A percentile compares a stretch with the other conserved stretches of the same genome.
Evolutionary conservation across 164 flowering plant genomes (phyloP).

Genomic region (Berberis thunbergii): DNA sequence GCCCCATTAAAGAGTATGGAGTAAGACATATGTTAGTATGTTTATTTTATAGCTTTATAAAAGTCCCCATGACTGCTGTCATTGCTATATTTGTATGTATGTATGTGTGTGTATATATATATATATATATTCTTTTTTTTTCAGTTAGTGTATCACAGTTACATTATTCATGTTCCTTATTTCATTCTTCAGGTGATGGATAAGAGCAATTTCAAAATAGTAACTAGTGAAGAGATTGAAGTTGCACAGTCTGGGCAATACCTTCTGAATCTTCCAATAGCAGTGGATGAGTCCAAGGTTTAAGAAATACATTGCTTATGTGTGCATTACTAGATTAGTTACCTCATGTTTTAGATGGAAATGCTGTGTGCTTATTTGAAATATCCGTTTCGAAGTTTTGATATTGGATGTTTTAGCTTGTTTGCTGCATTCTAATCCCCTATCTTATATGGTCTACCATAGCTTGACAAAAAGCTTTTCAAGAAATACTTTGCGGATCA

Average conservation of each 20-base stretch:
- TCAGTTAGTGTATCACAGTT: too few species aligned
- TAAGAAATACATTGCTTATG: neutral
- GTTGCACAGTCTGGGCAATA: conserved; percentile 87
- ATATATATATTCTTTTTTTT: too few species aligned
- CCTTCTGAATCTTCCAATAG: conserved; percentile 21
- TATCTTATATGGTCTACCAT: conserved; percentile 15
- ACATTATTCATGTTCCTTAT: neutral
- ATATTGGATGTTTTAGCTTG: neutral
- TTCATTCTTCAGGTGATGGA: conserved; percentile 56
- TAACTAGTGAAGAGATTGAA: conserved; percentile 65
- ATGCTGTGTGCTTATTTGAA: too few species aligned
- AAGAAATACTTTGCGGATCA: conserved; percentile 60
- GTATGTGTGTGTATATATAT: too few species aligned
- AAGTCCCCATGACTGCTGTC: too few species aligned
- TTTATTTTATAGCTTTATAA: too few species aligned
- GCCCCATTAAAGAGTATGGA: too few species aligned
- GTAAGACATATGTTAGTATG: too few species aligned
- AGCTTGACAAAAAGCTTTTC: conserved; percentile 85
- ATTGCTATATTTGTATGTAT: too few species aligned
- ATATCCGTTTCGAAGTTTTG: too few species aligned
- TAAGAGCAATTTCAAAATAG: conserved; percentile 82
- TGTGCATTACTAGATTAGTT: neutral
- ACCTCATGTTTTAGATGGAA: too few species aligned
- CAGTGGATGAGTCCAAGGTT: conserved; percentile 1
- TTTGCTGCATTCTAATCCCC: neutral